Evolutionary conservation across 306 rosid genomes (phyloP).

Genomic region (Sphenostylis stenocarpa): DNA sequence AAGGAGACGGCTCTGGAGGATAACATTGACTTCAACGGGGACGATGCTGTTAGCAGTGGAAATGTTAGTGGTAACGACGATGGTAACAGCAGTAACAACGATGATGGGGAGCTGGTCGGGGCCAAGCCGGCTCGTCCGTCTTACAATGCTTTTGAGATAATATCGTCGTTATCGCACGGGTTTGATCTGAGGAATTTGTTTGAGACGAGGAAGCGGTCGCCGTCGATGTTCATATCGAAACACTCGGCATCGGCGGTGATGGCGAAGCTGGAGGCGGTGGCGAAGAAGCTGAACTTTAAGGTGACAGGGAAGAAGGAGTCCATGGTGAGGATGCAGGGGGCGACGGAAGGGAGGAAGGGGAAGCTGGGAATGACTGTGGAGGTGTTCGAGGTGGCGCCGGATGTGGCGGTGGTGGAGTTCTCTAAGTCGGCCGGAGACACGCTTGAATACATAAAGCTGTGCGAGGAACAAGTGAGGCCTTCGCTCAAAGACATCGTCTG

Average conservation of each 20-base stretch:
- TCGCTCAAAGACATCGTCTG: constrained; percentile 81
- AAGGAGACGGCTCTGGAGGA: constrained; percentile 26
- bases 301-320: constrained; percentile 52
- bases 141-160: constrained; percentile 82
- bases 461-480: constrained; percentile 72
- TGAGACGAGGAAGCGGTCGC: constrained; percentile 62
- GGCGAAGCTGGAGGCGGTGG: constrained; percentile 54
- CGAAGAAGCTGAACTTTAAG: constrained; percentile 48
- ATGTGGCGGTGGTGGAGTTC: constrained; percentile 71
- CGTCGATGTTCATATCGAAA: constrained; percentile 64
- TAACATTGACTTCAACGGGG: constrained; percentile 30
- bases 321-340: constrained; percentile 59
- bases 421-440: constrained; percentile 65
- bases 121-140: constrained; percentile 51
- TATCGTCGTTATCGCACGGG: constrained; percentile 67
- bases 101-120: not conserved
- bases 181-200: constrained; percentile 75
- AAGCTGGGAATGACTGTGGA: constrained; percentile 61
- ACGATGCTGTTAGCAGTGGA: not conserved
- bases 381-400: constrained; percentile 77
- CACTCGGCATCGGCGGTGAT: constrained; percentile 53
- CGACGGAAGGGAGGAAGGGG: constrained; percentile 71
- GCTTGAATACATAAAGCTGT: constrained; percentile 63
- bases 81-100: not conserved
- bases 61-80: not conserved